A percentile compares a stretch with the other conserved stretches of the same genome.
phyloP scores from a whole-genome alignment of 805 yeast species.

The Kodamaea laetipori region DNA sequence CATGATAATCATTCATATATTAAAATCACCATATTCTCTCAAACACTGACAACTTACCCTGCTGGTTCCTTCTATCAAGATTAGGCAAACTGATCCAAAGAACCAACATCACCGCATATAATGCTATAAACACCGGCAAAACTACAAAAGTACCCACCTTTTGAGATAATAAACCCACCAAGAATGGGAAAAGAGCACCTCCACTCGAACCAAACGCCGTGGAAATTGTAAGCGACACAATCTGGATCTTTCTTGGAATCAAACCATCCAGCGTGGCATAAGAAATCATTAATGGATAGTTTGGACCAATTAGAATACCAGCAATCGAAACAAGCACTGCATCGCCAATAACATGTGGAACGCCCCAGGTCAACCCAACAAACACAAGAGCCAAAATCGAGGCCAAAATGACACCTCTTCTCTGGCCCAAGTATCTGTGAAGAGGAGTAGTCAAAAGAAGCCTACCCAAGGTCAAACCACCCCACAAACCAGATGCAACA shows the following conservation, averaged over 20 bases:
- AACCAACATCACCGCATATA: constrained; percentile 18
- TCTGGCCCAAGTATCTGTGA: constrained; percentile 43
- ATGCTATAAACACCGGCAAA: constrained; percentile 24
- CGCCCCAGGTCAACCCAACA: constrained; percentile 49
- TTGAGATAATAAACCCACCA: constrained; percentile 26
- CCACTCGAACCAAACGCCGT: constrained; percentile 30
- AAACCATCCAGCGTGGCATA: constrained; percentile 19
- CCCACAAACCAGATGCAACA: constrained; percentile 72
- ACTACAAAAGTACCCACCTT: constrained; percentile 26
- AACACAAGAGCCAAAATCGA: constrained; percentile 36
- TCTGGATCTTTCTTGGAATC: constrained; percentile 27
- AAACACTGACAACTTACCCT: constrained; percentile 17
- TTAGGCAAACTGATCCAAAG: constrained; percentile 26
- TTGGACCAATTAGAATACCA: constrained; percentile 52
- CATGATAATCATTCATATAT: too few species aligned
- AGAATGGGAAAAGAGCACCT: constrained; percentile 26
- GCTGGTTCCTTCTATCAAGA: constrained; percentile 19
- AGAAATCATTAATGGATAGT: constrained; percentile 26
- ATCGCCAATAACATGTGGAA: constrained; percentile 46
- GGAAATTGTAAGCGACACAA: constrained; percentile 25
- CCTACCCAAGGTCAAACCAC: constrained; percentile 68
- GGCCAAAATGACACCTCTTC: constrained; percentile 44
- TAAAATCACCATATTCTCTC: constrained; percentile 23
- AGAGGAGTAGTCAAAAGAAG: constrained; percentile 47
- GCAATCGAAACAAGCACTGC: constrained; percentile 50